phyloP scores from a whole-genome alignment of 1,284 basidiomycete genomes.

The Ustilago cynodontis region DNA sequence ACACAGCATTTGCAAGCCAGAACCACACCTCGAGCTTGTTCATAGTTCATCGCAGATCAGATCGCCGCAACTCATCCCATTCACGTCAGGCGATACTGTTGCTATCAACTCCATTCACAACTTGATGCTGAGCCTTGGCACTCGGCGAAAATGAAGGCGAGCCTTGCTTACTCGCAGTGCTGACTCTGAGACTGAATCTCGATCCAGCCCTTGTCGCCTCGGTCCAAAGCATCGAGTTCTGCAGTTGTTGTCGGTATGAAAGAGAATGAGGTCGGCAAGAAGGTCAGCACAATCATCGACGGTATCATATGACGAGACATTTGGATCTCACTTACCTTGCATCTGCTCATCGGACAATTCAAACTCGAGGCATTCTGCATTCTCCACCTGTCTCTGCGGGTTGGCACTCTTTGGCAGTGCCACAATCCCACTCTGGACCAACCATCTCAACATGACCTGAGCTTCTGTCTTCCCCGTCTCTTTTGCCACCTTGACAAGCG shows the following conservation, averaged over 20 bases:
- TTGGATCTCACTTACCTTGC: slow-evolving; percentile 51
- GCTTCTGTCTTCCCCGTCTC: slow-evolving; percentile 78
- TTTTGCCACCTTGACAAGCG: slow-evolving; percentile 45
- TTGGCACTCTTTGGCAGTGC: slow-evolving; percentile 70
- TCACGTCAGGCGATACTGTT: no score
- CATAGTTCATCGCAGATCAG: background rate
- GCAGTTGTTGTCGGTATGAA: background rate
- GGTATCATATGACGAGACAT: no score
- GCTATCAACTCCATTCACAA: background rate
- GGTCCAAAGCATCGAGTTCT: slow-evolving; percentile 42
- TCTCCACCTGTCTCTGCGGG: slow-evolving; percentile 80
- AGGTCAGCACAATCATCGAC: background rate
- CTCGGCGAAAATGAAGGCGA: background rate
- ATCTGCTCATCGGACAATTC: slow-evolving; percentile 77
- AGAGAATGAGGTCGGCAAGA: background rate
- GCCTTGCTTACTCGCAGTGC: slow-evolving; percentile 23
- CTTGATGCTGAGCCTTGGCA: no score
- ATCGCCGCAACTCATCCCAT: no score
- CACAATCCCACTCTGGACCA: slow-evolving; percentile 75
- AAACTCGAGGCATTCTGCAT: slow-evolving; percentile 80
- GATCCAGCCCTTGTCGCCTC: slow-evolving; percentile 45
- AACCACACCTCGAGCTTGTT: background rate
- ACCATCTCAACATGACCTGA: slow-evolving; percentile 81
- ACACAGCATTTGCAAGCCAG: background rate
- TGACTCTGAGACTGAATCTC: slow-evolving; percentile 43